These are phyloP conservation scores for Magnaporthiopsis incrustans DNA, from an alignment of 2,329 filamentous ascomycete species.

Conservation along the genomic window DNA sequence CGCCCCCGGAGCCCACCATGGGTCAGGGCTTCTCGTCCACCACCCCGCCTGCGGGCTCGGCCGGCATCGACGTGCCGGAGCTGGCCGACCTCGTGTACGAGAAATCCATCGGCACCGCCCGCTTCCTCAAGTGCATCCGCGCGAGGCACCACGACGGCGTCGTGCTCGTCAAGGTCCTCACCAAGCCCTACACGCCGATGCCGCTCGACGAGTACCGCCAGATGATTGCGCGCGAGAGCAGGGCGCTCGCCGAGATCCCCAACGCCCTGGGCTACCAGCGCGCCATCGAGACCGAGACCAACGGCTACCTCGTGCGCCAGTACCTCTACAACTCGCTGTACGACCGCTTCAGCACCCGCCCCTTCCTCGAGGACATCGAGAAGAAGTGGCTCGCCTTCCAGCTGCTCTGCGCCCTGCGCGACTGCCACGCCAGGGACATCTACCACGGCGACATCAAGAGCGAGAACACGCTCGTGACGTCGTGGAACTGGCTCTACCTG, in stretches of 20 bases:
- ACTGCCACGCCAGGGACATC: slow-evolving; percentile 81
- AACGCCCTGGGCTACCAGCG: slow-evolving; percentile 89
- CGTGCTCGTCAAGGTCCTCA: slow-evolving; percentile 87
- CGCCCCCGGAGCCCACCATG: slow-evolving; percentile 45
- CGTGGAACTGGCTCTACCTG: slow-evolving; percentile 98
- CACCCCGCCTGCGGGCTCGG: slow-evolving; percentile 82
- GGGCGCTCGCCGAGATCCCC: slow-evolving; percentile 70
- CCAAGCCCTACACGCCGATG: slow-evolving; percentile 82
- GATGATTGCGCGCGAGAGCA: slow-evolving; percentile 70
- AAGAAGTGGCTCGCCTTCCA: slow-evolving; percentile 99
- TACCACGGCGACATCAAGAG: slow-evolving; percentile 99
- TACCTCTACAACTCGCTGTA: slow-evolving; percentile 96
- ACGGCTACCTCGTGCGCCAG: slow-evolving; percentile 88
- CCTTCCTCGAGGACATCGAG: slow-evolving; percentile 94
- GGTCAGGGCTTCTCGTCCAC: slow-evolving; percentile 94
- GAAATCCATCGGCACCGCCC: slow-evolving; percentile 79
- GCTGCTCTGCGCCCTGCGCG: slow-evolving; percentile 81
- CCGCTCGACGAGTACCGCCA: slow-evolving; percentile 72
- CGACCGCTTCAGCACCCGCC: slow-evolving; percentile 90
- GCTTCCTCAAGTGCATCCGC: slow-evolving; percentile 95
- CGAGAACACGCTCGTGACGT: slow-evolving; percentile 92
- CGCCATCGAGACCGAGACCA: slow-evolving; percentile 82
- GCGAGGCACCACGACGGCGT: slow-evolving; percentile 85
- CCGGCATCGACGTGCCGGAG: slow-evolving; percentile 89
- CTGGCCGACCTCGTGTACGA: slow-evolving; percentile 87